Evolutionary conservation across 108 stramenopile genomes (phyloP), one percentile per base, ranked within the genome.

Genomic region (Nitzschia inconspicua): DNA sequence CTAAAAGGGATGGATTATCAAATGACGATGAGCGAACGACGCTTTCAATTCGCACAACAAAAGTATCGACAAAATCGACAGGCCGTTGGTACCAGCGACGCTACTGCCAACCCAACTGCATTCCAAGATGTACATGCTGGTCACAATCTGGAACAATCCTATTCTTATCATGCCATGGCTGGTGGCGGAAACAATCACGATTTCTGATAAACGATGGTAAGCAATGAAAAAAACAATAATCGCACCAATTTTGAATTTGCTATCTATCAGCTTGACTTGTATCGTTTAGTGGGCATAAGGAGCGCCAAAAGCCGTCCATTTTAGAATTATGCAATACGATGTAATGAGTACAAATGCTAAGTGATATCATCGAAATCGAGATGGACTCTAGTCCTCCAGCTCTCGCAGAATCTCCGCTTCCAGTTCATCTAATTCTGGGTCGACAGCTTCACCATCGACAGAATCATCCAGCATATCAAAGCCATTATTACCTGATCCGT

Each of bases 351-450:
- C n/a, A n/a, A n/a, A n/a, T n/a, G n/a, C n/a, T n/a, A n/a, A n/a
- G n/a, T n/a, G n/a, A n/a, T n/a, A n/a, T n/a, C n/a, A n/a, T n/a
- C n/a, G n/a, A n/a, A n/a, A n/a, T n/a, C n/a, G n/a, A n/a, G n/a
- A n/a, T n/a, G n/a, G n/a, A n/a, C n/a, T 51, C 49, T 57, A 91
- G 70, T 85, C 88, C 57, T 76, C 88, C 32, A 93, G 63, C 26
- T 85, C 92, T 30, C 79, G 74, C 30, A 84, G 83, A 69, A 93
- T 93, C 56, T 93, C 92, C 13, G 92, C 92, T 52, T 93, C 92
- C 39, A 93, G 66, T 41, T 89, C 88, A 68, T 90, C 92, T 32
- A 88, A 44, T 39, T 70, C 80, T 31, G 54, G 72, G 40, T 72
- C 73, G 16, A 31, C 62, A 14, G 68, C 72, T 52, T 58, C 70